Evolutionary conservation across 306 rosid species (phyloP).

Genomic region (Ochetophila trinervis): DNA sequence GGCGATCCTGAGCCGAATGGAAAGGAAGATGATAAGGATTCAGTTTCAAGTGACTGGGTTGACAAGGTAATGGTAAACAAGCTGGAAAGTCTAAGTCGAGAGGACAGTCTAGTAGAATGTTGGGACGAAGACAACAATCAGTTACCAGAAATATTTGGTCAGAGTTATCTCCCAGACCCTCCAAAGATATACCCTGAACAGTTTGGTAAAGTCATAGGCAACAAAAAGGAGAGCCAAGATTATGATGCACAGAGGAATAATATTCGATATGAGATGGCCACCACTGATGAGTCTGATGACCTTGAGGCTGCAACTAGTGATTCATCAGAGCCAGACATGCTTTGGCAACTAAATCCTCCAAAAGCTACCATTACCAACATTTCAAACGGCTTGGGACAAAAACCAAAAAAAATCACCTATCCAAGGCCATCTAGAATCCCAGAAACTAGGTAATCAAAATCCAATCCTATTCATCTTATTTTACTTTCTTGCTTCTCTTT

Average conservation of each 20-base stretch:
- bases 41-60: constrained; percentile 54
- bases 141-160: constrained; percentile 43
- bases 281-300: constrained; percentile 66
- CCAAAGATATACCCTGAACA: constrained; percentile 40
- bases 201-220: constrained; percentile 10
- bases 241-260: constrained; percentile 23
- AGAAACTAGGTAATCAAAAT: constrained; percentile 54
- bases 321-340: constrained; percentile 75
- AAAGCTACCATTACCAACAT: constrained; percentile 31
- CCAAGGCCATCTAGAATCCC: constrained; percentile 40
- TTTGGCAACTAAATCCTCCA: constrained; percentile 50
- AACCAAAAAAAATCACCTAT: constrained; percentile 39
- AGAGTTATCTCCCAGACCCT: constrained; percentile 36
- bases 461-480: background rate
- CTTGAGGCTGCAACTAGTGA: constrained; percentile 73
- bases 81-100: constrained; percentile 42
- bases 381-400: constrained; percentile 46
- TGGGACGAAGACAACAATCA: constrained; percentile 59
- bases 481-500: background rate
- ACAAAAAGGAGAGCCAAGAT: constrained; percentile 40
- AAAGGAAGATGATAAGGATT: constrained; percentile 62
- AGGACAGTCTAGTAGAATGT: constrained; percentile 49
- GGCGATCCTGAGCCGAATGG: constrained; percentile 14
- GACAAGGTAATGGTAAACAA: constrained; percentile 55
- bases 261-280: constrained; percentile 32